Conservation (phyloP, 106 monocot genomes). For the Amphibolis antarctica region DNA sequence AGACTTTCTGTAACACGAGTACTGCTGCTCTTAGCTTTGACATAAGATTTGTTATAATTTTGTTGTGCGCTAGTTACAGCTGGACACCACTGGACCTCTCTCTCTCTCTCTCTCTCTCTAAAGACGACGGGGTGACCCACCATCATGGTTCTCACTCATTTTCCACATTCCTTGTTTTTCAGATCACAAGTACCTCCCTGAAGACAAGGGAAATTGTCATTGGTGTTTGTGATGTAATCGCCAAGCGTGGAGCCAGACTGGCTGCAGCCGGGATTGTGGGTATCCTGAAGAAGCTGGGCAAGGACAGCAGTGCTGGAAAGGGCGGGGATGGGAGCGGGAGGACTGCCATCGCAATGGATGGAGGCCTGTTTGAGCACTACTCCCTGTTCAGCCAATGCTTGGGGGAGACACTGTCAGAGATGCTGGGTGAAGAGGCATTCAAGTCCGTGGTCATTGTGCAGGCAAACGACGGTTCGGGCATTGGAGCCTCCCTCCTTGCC, state of each 20-base stretch:
- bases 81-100: no score
- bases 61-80: no score
- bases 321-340: constrained; percentile 14
- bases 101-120: no score
- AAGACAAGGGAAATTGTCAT: constrained; percentile 56
- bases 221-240: constrained; percentile 55
- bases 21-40: no score
- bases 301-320: constrained; percentile 17
- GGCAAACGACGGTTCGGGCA: constrained; percentile 82
- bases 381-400: constrained; percentile 44
- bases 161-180: neutral
- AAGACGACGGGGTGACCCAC: no score
- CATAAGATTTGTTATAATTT: no score
- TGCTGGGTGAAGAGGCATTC: constrained; percentile 59
- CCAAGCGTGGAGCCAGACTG: constrained; percentile 62
- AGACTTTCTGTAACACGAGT: no score
- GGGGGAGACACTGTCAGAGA: constrained; percentile 53
- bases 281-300: constrained; percentile 74
- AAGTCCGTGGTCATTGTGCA: constrained; percentile 39
- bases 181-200: constrained; percentile 46
- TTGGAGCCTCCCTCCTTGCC: constrained; percentile 79
- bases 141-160: neutral
- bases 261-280: constrained; percentile 78
- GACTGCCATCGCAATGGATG: constrained; percentile 85
- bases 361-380: constrained; percentile 91